Conservation (phyloP, 164 flowering plant genomes). For the Sedum album region DNA sequence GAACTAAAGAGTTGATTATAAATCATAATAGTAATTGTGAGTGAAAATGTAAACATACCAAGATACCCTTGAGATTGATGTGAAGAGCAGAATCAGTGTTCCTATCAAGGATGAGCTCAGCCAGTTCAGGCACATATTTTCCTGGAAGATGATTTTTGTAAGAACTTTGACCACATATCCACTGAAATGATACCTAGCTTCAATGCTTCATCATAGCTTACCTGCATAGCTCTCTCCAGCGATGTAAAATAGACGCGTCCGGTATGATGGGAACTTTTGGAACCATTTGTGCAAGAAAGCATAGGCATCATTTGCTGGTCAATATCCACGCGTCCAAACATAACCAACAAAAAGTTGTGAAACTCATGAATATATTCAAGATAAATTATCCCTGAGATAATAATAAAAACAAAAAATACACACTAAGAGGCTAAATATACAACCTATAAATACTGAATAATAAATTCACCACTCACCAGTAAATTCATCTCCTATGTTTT, state of each 20-base stretch:
- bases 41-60: slow-evolving; percentile 38
- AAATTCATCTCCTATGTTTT: slow-evolving; percentile 61
- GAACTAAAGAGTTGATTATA: not conserved
- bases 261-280: slow-evolving; percentile 65
- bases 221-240: slow-evolving; percentile 99
- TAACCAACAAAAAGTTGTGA: too few species aligned
- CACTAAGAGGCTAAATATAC: too few species aligned
- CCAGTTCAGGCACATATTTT: slow-evolving; percentile 87
- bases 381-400: too few species aligned
- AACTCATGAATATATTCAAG: too few species aligned
- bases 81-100: slow-evolving; percentile 43
- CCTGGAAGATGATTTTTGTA: slow-evolving; percentile 30
- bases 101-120: too few species aligned
- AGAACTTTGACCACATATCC: not conserved
- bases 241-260: slow-evolving; percentile 48
- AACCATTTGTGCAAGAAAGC: slow-evolving; percentile 80
- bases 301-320: slow-evolving; percentile 65
- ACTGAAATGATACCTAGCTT: not conserved
- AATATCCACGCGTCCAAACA: not conserved
- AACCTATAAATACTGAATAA: too few species aligned
- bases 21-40: too few species aligned
- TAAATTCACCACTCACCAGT: too few species aligned
- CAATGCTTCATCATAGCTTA: slow-evolving; percentile 12
- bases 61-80: slow-evolving; percentile 67
- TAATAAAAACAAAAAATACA: too few species aligned